A percentile compares a stretch with the other conserved stretches of the same genome.
Evolutionary conservation across 1,284 basidiomycete species (phyloP).

Genomic region (Thelephora terrestris): DNA sequence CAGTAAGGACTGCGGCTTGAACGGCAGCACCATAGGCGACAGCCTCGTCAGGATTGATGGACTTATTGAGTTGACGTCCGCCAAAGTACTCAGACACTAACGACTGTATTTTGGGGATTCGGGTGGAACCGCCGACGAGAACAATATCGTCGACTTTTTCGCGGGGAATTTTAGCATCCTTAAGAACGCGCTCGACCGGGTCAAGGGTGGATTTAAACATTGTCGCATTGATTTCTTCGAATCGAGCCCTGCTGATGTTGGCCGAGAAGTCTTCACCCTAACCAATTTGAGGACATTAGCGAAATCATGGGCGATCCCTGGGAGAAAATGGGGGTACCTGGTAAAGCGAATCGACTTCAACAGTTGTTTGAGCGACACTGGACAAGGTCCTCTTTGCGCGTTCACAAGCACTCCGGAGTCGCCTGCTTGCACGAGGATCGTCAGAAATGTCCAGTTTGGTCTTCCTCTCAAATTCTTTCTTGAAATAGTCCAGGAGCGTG

Average conservation of each 20-base stretch:
- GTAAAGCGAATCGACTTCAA: conserved; percentile 98
- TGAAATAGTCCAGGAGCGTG: conserved; percentile 94
- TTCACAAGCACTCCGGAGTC: conserved; percentile 95
- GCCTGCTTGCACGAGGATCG: conserved; percentile 90
- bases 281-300: conserved; percentile 3
- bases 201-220: conserved; percentile 97
- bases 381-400: conserved; percentile 99
- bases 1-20: conserved; percentile 93
- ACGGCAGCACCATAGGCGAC: conserved; percentile 96
- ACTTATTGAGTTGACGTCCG: conserved; percentile 97
- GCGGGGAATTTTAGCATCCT: conserved; percentile 95
- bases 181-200: conserved; percentile 97
- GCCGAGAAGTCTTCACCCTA: conserved; percentile 91
- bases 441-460: conserved; percentile 95
- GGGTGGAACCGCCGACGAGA: conserved; percentile 98
- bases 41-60: conserved; percentile 94
- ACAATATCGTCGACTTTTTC: conserved; percentile 99
- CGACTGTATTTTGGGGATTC: conserved; percentile 98
- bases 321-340: conserved; percentile 41
- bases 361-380: conserved; percentile 94
- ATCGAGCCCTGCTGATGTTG: conserved; percentile 96
- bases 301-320: not conserved
- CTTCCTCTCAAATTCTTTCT: conserved; percentile 98
- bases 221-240: conserved; percentile 96
- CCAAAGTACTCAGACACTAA: conserved; percentile 98